Base-by-base conservation (phyloP, 805 yeast species). In the Priceomyces medius region DNA sequence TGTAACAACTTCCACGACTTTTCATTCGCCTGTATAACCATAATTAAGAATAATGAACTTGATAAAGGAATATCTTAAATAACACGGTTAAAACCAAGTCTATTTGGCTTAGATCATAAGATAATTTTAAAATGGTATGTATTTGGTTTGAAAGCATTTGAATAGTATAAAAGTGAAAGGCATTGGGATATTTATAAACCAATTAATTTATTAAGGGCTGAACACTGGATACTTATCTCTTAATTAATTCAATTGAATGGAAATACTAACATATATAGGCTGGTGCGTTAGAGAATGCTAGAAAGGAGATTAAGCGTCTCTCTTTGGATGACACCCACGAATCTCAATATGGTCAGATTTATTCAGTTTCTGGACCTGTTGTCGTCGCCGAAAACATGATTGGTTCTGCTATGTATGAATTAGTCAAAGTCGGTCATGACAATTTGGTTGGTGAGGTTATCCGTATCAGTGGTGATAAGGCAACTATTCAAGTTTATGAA, bases 371-470 rank as follows among this genome's bases (percentile, higher is more conserved):
- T 16, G 99, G 99, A 59, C 98, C 99, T 20, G 99, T 93, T 56
- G 85, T 93, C 40, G 83, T 93, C 37, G 99, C 99, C 37, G 98
- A 93, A 70, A 85, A 93, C 74, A 89, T 93, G 98, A 87, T 90
- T 70, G 99, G 99, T 49, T 88, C 97, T 80, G 97, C 98, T 57
- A 93, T 93, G 99, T 91, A 93, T 78, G 99, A 93, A 66, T 78
- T 93, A 68, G 99, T 91, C 59, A 89, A 84, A 66, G 99, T 93
- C 51, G 98, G 99, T 55, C 98, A 93, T 67, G 96, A 88, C 56
- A 88, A 79, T 66, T 79, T 93, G 63, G 98, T 93, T 36, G 99
- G 99, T 65, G 99, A 93, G 71, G 97, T 93, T 51, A 93, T 93
- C 67, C 84, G 99, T 76, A 91, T 93, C 53, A 93, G 83, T 60